Evolutionary conservation across 352 stramenopile genomes (phyloP), one percentile per base, ranked within the genome.

Genomic region (Globisporangium nunn): DNA sequence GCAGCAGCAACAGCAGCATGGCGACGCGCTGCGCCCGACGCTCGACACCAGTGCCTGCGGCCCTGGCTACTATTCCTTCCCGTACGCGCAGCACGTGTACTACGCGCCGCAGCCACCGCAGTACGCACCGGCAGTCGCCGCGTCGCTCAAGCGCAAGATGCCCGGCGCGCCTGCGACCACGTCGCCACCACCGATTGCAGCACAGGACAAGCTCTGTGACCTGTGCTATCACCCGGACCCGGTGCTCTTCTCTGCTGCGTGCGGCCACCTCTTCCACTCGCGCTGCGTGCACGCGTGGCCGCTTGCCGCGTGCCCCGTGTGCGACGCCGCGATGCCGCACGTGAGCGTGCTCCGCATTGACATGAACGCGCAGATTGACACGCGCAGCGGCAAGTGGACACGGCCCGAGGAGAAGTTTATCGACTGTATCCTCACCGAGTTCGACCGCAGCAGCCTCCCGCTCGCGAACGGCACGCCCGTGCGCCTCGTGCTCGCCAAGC

Each of bases 381-480:
- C 74, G 47, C 84, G 84, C 50, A 89, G 77, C 53, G 84, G 84
- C 39, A 94, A 94, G 67, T 94, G 84, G 84, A 94, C 80, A 30
- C 77, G 77, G 30, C 75, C 78, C 15, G 84, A 94, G 57, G 84
- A 94, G 58, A 87, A 91, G 54, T 94, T 91, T 54, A 90, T 94
- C 55, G 81, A 91, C 56, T 70, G 75, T 30, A 90, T 94, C 58
- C 70, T 94, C 15, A 55, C 81, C 43, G 84, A 94, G 67, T 94
- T 94, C 50, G 80, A 92, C 59, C 74, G 81, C 39, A 80, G 74
- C 59, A 74, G 71, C 31, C 71, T 94, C 33, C 81, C 84, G 23
- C 72, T 94, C 23, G 83, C 81, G 7, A 86, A 94, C 56, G 84
- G 84, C 59, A 94, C 84, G 23, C 84, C 84, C 43, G 85, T 94